These are phyloP conservation scores for Didymellaceae sp. DNA, from an alignment of 2,329 filamentous ascomycete species.

Conservation along the genomic window DNA sequence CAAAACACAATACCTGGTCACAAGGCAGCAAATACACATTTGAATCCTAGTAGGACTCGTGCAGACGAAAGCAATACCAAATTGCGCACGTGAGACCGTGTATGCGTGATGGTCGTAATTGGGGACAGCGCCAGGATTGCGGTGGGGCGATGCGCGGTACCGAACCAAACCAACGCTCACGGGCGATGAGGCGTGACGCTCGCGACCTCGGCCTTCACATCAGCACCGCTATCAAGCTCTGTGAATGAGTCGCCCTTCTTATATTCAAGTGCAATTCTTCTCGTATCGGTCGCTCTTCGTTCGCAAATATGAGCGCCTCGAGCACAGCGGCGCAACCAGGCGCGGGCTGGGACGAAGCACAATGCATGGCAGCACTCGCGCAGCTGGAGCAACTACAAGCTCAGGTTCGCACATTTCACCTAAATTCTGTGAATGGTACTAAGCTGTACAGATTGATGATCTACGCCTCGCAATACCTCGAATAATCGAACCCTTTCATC, in stretches of 20 bases:
- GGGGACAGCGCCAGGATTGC: slow-evolving; percentile 3
- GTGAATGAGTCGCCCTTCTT: neutral
- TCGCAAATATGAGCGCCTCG: slow-evolving; percentile 23
- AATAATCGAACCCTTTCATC: slow-evolving; percentile 50
- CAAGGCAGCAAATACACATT: too few relatives aligned
- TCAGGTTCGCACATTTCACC: slow-evolving; percentile 48
- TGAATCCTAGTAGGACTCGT: too few relatives aligned
- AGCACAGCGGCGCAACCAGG: slow-evolving; percentile 23
- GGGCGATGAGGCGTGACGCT: slow-evolving; percentile 9
- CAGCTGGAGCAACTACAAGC: slow-evolving; percentile 53
- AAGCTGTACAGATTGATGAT: slow-evolving; percentile 47
- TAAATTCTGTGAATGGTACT: too few relatives aligned
- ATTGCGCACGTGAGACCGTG: slow-evolving; percentile 29
- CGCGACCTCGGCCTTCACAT: slow-evolving; percentile 15
- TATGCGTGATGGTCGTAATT: neutral
- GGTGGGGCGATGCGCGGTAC: slow-evolving; percentile 13
- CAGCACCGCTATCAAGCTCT: neutral
- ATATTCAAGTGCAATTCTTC: too few relatives aligned
- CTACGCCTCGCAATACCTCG: slow-evolving; percentile 53
- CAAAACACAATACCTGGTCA: slow-evolving; percentile 2
- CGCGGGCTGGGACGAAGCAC: slow-evolving; percentile 48
- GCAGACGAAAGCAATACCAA: too few relatives aligned
- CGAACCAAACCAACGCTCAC: slow-evolving; percentile 18
- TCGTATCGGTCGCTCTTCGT: neutral
- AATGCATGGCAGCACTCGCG: slow-evolving; percentile 52